A percentile compares a stretch with the other conserved stretches of the same genome.
Evolutionary conservation across 805 yeast species (phyloP).

Genomic region (Allodekkera sacchari): DNA sequence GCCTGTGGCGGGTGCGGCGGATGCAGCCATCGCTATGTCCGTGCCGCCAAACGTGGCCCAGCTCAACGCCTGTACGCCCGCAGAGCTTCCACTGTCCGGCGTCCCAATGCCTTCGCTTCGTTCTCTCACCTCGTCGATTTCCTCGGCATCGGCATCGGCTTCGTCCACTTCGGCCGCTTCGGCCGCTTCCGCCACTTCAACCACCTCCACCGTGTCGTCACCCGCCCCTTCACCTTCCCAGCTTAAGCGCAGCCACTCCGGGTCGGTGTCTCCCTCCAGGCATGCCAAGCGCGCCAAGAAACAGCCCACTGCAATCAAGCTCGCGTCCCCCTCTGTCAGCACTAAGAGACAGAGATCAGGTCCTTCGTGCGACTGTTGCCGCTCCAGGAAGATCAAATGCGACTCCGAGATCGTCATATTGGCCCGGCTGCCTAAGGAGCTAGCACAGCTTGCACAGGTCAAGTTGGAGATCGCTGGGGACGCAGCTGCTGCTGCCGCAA

Average conservation of each 20-base stretch:
- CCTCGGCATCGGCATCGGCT: slow-evolving; percentile 2
- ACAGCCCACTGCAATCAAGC: slow-evolving; percentile 18
- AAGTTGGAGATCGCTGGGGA: neutral
- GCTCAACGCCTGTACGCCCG: neutral
- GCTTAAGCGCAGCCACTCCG: neutral
- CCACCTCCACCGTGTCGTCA: neutral
- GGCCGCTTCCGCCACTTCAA: neutral
- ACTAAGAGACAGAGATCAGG: slow-evolving; percentile 56
- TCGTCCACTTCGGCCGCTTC: slow-evolving; percentile 1
- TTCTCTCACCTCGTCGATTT: slow-evolving; percentile 6
- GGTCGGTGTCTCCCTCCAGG: no score
- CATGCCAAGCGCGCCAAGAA: no score
- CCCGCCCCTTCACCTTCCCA: neutral
- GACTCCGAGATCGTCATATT: slow-evolving; percentile 47
- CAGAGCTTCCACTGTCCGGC: neutral
- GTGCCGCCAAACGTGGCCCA: no score
- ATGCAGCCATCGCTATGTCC: no score
- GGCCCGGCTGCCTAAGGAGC: slow-evolving; percentile 12
- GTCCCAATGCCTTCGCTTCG: slow-evolving; percentile 4
- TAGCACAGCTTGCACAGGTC: neutral
- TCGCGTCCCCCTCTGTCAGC: slow-evolving; percentile 24
- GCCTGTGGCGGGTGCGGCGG: no score
- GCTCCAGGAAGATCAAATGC: slow-evolving; percentile 64
- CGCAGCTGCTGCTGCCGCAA: neutral
- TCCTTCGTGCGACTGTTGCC: slow-evolving; percentile 67